Evolutionary conservation across 169 alveolate genomes (phyloP), one percentile per base, ranked within the genome.

Genomic region (Plasmodium cynomolgi): DNA sequence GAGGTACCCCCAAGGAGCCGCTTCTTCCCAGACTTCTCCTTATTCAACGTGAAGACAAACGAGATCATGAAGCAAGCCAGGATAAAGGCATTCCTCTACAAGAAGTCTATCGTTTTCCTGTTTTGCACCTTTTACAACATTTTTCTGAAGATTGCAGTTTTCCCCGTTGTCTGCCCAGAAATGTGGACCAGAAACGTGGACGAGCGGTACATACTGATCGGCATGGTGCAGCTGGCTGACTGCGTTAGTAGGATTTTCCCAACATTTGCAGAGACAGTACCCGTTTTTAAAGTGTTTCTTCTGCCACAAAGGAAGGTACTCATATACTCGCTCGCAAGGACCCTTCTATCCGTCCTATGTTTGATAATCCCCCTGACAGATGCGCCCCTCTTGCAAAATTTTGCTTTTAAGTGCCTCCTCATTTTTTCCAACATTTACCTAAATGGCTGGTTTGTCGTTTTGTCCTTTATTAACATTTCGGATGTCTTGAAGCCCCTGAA

Each of bases 151-250:
- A 79, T 88, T 15, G 33, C 58, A 47, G 83, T 88, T 62, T 88
- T 88, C 20, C 94, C 94, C 3, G 94, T 88, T 33, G 94, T 79
- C 34, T 88, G 94, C 41, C 94, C 94, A 47, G 94, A 88, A 79
- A 79, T 88, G 90, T 88, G 94, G 94, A 88, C 94, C 5, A 79
- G 20, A n/a, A 58, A 88, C 15, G 94, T 88, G 4, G 90, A 88
- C 17, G 90, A 88, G 72, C 39, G 94, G 56, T 88, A 88, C 41
- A 88, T 88, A 58, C 77, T 88, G 72, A 88, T 88, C 23, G 94
- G 94, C 13, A 88, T 88, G 81, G 94, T 88, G 2, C 94, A 88
- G 71, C 11, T 88, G 50, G 90, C 83, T 33, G 94, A 88, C 73
- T 88, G 91, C 33, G 34, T 88, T 47, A 88, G 94, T 79, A 79